Base-by-base conservation (phyloP, 441 rosid genomes). In the Populus hybrid region DNA sequence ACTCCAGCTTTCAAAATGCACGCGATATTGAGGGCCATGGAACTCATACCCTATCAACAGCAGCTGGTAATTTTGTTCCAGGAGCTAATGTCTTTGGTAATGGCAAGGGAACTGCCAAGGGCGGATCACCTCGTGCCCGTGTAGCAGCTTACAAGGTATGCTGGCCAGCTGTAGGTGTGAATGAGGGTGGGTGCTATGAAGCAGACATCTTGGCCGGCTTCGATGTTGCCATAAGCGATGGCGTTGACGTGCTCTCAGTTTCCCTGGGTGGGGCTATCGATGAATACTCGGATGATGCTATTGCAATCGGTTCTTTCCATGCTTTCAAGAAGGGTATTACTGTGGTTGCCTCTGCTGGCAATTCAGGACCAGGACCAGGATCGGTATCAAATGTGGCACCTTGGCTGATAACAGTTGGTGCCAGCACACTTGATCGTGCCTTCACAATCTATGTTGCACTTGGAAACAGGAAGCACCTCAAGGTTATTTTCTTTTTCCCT, bases 111-210 rank as follows among this genome's bases (percentile, higher is more conserved):
- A 90, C 92, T 2, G 95, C 94, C 0, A 84, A 92, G 20, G 99
- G 99, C 0, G 98, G 98, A 28, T 88, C 89, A 1, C 94, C 94
- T 1, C 74, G 85, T 1, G 97, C 97, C 3, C 86, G 94, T 3
- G 86, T 92, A 5, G 98, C 99, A 4, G 76, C 91, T 73, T 95
- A 95, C 83, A 95, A 95, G 85, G 97, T 86, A 3, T 93, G 99
- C 77, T 92, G 97, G 98, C 80, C 88, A 7, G 86, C 88, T 0
- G 9, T 80, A 5, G 71, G 81, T 38, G 89, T 28, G 3, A 82
- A 76, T 3, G 53, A 42, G 53, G 75, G 83, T 0, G 83, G 77
- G 24, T 93, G 95, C 84, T 89, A 72, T 36, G 94, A 89, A 2
- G 81, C 90, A 2, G 97, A 93, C 77, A 82, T 87, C 70, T 18